Percentiles rank a stretch among this genome's conserved stretches.
Evolutionary conservation across 192 early-diverging fungal species (phyloP).

Genomic region (Obelidium mucronatum): DNA sequence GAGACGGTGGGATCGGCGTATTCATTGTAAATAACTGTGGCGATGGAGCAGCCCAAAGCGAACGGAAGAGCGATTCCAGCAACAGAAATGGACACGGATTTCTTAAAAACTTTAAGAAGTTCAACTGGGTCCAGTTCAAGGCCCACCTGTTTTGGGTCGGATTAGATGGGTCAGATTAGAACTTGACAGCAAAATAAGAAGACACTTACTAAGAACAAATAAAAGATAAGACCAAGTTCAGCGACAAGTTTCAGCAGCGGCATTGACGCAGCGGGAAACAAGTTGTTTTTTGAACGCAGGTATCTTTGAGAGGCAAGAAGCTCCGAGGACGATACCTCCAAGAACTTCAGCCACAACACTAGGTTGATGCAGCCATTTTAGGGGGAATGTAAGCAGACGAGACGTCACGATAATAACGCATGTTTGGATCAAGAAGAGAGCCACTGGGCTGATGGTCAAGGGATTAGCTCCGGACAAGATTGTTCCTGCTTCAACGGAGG

Average conservation of each 20-base stretch:
- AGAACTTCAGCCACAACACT: slow-evolving; percentile 86
- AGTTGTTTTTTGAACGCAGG: slow-evolving; percentile 64
- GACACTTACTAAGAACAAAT: slow-evolving; percentile 77
- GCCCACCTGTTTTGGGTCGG: slow-evolving; percentile 65
- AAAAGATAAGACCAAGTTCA: slow-evolving; percentile 84
- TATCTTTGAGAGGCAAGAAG: slow-evolving; percentile 81
- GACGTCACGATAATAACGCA: slow-evolving; percentile 75
- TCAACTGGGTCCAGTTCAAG: slow-evolving; percentile 77
- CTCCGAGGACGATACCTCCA: slow-evolving; percentile 76
- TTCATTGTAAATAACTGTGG: slow-evolving; percentile 70
- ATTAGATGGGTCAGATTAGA: neutral
- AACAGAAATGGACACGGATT: slow-evolving; percentile 63
- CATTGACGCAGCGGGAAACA: slow-evolving; percentile 76
- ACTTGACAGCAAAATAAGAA: neutral
- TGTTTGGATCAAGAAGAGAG: slow-evolving; percentile 80
- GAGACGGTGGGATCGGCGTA: slow-evolving; percentile 24
- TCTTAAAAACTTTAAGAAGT: slow-evolving; percentile 24
- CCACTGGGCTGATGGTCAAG: slow-evolving; percentile 57
- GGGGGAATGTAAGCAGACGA: slow-evolving; percentile 64
- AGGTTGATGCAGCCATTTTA: slow-evolving; percentile 76
- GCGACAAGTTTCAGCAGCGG: slow-evolving; percentile 74
- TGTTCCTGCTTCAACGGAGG: neutral
- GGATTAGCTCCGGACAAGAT: slow-evolving; percentile 29
- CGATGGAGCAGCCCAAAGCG: slow-evolving; percentile 71
- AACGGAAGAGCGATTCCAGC: slow-evolving; percentile 83